Evolutionary conservation across 1,139 yeast species (phyloP), one percentile per base, ranked within the genome.

Genomic region (Suhomyces yuchorum): DNA sequence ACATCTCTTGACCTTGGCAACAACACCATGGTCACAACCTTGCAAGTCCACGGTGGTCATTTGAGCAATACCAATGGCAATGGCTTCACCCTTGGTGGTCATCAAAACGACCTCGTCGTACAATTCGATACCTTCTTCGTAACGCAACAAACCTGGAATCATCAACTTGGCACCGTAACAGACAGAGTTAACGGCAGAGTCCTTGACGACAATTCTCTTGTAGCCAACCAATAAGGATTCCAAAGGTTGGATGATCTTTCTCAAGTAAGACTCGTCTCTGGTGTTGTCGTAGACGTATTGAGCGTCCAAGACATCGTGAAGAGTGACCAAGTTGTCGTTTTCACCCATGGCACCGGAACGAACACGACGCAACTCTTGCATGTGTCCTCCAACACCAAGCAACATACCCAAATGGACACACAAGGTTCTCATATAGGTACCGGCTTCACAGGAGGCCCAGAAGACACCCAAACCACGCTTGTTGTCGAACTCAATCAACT

Each of bases 381-480:
- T 93, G 75, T 93, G 99, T 60, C 98, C 99, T 70, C 99, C 99
- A 61, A 91, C 98, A 62, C 98, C 97, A 59, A 93, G 80, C 53
- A 93, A 80, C 96, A 93, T 92, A 77, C 99, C 99, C 65, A 93
- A 78, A 72, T 93, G 99, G 53, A 93, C 99, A 85, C 99, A 93
- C 63, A 93, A 78, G 47, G 99, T 93, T 83, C 99, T 88, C 97
- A 93, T 93, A 76, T 93, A 93, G 55, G 99, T 93, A 73, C 99
- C 99, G 53, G 99, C 99, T 79, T 93, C 99, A 82, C 99, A 93
- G 41, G 96, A 87, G 52, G 98, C 98, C 99, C 99, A 93, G 79
- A 93, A 93, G 35, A 93, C 98, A 75, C 96, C 96, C 57, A 93
- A 81, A 61, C 95, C 95, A 73, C 98, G 87, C 75, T 93, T 92